phyloP scores from a whole-genome alignment of 495 filamentous ascomycete genomes.

The Trichoderma asperelloides region DNA sequence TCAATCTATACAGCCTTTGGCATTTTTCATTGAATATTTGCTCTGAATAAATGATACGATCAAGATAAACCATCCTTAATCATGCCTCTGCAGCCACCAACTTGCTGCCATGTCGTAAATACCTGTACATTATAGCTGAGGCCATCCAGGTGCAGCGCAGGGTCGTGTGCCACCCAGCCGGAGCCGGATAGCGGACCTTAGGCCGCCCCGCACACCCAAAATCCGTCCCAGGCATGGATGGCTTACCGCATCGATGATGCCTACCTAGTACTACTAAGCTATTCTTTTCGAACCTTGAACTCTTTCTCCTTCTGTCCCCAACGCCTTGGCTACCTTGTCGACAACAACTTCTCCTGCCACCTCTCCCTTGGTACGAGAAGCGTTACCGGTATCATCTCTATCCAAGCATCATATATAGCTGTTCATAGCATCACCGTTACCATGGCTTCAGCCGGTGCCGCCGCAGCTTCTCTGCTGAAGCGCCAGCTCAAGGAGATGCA shows the following conservation, averaged over 20 bases:
- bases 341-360: no score
- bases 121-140: neutral
- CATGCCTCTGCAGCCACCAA: no score
- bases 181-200: neutral
- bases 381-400: neutral
- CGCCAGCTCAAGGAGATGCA: conserved; percentile 93
- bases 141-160: neutral
- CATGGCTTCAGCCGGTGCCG: conserved; percentile 18
- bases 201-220: neutral
- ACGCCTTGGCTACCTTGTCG: no score
- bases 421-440: neutral
- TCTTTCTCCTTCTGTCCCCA: no score
- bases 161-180: neutral
- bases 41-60: no score
- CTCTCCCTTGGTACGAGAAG: no score
- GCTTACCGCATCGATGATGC: neutral
- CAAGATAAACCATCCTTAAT: no score
- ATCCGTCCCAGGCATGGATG: neutral
- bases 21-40: no score
- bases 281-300: no score
- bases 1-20: no score
- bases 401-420: neutral
- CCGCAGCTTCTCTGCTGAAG: conserved; percentile 64
- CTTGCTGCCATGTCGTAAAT: neutral
- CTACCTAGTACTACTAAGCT: no score